These are phyloP conservation scores for Populus hybrid DNA, from an alignment of 441 rosid genomes.

Conservation along the genomic window DNA sequence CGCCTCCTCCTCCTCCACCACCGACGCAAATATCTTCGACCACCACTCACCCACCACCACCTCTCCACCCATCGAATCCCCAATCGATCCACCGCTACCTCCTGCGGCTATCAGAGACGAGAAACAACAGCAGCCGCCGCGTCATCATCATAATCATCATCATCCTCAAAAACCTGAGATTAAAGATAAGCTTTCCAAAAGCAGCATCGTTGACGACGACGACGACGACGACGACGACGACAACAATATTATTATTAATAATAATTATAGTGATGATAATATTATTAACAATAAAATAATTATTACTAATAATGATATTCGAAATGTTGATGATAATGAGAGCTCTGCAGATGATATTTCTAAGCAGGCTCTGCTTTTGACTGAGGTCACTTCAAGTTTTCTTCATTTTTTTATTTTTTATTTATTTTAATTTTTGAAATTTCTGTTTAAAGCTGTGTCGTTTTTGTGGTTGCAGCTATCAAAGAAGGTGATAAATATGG, in stretches of 20 bases:
- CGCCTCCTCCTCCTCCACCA: conserved; percentile 21
- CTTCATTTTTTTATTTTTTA: background rate
- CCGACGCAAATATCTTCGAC: conserved; percentile 18
- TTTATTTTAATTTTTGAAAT: background rate
- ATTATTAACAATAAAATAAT: background rate
- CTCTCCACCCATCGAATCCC: conserved; percentile 20
- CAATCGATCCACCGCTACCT: conserved; percentile 33
- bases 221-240: conserved; percentile 10
- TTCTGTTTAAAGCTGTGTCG: conserved; percentile 2
- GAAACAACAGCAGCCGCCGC: conserved; percentile 11
- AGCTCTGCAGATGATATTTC: conserved; percentile 65
- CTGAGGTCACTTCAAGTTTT: conserved; percentile 51
- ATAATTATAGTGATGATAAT: too few relatives aligned
- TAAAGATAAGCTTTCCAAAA: conserved; percentile 33
- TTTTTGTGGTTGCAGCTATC: conserved; percentile 48
- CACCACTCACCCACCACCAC: conserved; percentile 18
- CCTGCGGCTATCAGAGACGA: conserved; percentile 25
- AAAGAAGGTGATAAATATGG: conserved; percentile 74
- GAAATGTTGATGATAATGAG: conserved; percentile 18
- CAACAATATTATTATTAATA: conserved; percentile 8
- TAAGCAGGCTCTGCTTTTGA: conserved; percentile 73
- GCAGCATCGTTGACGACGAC: conserved; percentile 12
- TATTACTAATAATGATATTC: too few relatives aligned
- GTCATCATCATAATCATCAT: conserved; percentile 20
- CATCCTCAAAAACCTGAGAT: conserved; percentile 32